Evolutionary conservation across 129 eudicot species (phyloP), one percentile per base, ranked within the genome.

Genomic region (Ambrosia trifida): DNA sequence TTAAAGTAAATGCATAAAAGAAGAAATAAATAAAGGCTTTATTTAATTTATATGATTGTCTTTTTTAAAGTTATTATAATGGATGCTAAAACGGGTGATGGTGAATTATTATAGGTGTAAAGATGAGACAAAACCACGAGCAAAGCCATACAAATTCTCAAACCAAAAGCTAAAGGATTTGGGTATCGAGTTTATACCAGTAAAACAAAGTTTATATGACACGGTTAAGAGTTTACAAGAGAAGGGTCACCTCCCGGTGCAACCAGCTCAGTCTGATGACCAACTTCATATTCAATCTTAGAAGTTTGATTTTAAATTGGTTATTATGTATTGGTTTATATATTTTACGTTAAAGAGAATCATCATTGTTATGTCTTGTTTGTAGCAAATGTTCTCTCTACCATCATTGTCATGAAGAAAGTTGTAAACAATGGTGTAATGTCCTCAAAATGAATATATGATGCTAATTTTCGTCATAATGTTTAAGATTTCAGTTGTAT

Each of bases 171-270:
- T 95, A 0, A 90, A 86, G 76, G 99, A 90, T 56, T 67, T 95
- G 84, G 99, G 99, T 4, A 41, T 95, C 9, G 91, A 95, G 59
- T 95, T 95, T 75, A 95, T 85, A 4, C 78, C 97, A 2, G 96
- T 83, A 57, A 95, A 90, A 68, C 96, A 90, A 58, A 41, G 81
- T 20, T 60, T 95, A 66, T 87, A 90, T 56, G 99, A 95, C 18
- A 90, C 97, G 11, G 97, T 95, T 2, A 90, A 85, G 81, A 87
- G 97, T 82, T 83, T 95, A 44, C 97, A 95, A 75, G 99, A 95
- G 53, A 95, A 95, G 69, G 97, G 97, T 61, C 93, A 87, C 62
- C 86, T 95, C 44, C 97, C 96, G 20, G 16, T 90, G 38, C 91
- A 87, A 8, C 40, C 72, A n/a, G 78, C 82, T 7, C 82, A 85